These are phyloP conservation scores for Apodospora peruviana DNA, from an alignment of 495 filamentous ascomycete genomes.

Conservation along the genomic window DNA sequence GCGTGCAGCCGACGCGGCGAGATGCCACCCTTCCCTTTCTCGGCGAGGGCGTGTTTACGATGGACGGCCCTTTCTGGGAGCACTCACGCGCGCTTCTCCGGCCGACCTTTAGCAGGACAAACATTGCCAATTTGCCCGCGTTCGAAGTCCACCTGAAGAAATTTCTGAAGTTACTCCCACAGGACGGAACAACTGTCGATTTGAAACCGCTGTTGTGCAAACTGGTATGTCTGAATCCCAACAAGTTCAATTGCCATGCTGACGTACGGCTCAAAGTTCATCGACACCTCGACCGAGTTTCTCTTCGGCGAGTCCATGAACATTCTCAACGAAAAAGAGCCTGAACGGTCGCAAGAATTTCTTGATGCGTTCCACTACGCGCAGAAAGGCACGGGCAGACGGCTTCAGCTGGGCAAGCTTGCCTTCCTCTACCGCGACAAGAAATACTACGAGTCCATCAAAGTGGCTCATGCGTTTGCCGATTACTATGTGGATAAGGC, in stretches of 20 bases:
- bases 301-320: not conserved
- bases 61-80: no score
- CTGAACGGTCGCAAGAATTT: not conserved
- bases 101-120: no score
- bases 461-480: not conserved
- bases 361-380: not conserved
- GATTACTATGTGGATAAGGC: not conserved
- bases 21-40: not conserved
- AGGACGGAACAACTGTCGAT: not conserved
- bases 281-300: not conserved
- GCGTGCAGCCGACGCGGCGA: not conserved
- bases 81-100: no score
- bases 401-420: not conserved
- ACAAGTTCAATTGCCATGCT: no score
- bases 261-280: not conserved
- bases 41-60: not conserved
- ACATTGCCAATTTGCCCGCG: no score
- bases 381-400: not conserved
- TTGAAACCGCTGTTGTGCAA: not conserved
- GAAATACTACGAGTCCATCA: not conserved
- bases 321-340: constrained; percentile 4
- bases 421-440: not conserved
- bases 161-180: not conserved
- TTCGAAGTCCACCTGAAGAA: not conserved
- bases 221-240: not conserved